phyloP scores from a whole-genome alignment of 805 yeast genomes.

The Suhomyces sp. region DNA sequence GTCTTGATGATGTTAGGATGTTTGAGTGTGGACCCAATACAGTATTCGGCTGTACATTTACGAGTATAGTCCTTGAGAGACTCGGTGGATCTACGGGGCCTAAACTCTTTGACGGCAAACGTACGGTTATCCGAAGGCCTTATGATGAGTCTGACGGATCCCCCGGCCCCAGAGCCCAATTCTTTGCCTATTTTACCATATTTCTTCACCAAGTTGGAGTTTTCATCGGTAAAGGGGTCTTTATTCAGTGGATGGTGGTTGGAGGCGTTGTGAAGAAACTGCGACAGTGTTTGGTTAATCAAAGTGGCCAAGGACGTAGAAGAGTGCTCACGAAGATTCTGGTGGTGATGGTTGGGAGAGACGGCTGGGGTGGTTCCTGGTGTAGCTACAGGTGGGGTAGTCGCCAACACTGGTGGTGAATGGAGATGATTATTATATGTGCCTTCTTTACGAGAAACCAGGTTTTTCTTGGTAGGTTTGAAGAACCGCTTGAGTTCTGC shows the following conservation, averaged over 20 bases:
- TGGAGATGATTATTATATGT: conserved; percentile 25
- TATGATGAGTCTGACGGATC: conserved; percentile 69
- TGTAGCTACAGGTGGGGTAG: neutral
- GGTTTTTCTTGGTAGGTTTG: conserved; percentile 48
- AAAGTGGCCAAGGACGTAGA: conserved; percentile 34
- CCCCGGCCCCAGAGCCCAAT: conserved; percentile 86
- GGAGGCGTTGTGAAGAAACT: conserved; percentile 34
- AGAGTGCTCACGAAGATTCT: conserved; percentile 25
- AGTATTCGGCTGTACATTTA: conserved; percentile 84
- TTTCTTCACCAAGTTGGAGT: conserved; percentile 38
- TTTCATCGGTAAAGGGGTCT: conserved; percentile 36
- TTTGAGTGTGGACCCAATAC: conserved; percentile 78
- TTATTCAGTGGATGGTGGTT: conserved; percentile 22
- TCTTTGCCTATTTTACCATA: conserved; percentile 74
- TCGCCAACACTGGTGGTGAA: conserved; percentile 27
- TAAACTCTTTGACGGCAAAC: conserved; percentile 81
- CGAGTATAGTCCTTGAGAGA: conserved; percentile 74
- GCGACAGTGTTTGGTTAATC: conserved; percentile 37
- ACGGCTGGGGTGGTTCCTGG: neutral
- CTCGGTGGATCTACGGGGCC: conserved; percentile 69
- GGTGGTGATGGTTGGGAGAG: neutral
- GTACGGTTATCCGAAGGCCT: conserved; percentile 68
- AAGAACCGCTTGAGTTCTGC: conserved; percentile 70
- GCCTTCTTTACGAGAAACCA: conserved; percentile 12
- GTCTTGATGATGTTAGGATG: conserved; percentile 82